These are phyloP conservation scores for Globisporangium acanthophoron DNA, from an alignment of 352 stramenopile genomes.

Conservation along the genomic window DNA sequence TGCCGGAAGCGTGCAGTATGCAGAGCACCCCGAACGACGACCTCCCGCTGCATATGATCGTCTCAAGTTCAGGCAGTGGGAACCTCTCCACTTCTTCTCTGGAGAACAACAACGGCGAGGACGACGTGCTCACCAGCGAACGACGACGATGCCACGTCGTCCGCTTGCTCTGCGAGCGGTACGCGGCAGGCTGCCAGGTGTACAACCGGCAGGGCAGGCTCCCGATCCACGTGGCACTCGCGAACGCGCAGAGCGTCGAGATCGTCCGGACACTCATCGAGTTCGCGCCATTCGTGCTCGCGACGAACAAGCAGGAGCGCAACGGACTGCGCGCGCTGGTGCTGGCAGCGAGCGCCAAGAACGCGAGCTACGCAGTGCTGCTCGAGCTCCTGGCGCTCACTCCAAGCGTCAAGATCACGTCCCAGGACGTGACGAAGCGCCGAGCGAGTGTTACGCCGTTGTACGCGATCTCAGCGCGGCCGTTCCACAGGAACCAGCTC, in stretches of 20 bases:
- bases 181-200: conserved; percentile 26
- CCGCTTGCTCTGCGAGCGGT: conserved; percentile 20
- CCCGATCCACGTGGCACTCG: conserved; percentile 44
- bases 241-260: conserved; percentile 18
- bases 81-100: too few relatives aligned
- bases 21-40: conserved; percentile 22
- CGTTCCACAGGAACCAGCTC: conserved; percentile 20
- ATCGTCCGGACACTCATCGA: conserved; percentile 25
- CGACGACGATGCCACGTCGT: conserved; percentile 1
- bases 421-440: not conserved
- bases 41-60: conserved; percentile 47
- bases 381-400: conserved; percentile 30
- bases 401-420: conserved; percentile 13
- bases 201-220: conserved; percentile 39
- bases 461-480: conserved; percentile 38
- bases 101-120: too few relatives aligned
- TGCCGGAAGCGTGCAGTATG: conserved; percentile 25
- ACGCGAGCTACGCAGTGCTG: conserved; percentile 27
- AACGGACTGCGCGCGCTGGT: conserved; percentile 36
- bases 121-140: not conserved
- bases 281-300: conserved; percentile 25
- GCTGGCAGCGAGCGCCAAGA: conserved; percentile 27
- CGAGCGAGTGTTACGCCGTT: conserved; percentile 32
- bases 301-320: conserved; percentile 25
- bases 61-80: conserved; percentile 3